Evolutionary conservation across 805 yeast genomes (phyloP), one percentile per base, ranked within the genome.

Genomic region (Candida stauntonica): DNA sequence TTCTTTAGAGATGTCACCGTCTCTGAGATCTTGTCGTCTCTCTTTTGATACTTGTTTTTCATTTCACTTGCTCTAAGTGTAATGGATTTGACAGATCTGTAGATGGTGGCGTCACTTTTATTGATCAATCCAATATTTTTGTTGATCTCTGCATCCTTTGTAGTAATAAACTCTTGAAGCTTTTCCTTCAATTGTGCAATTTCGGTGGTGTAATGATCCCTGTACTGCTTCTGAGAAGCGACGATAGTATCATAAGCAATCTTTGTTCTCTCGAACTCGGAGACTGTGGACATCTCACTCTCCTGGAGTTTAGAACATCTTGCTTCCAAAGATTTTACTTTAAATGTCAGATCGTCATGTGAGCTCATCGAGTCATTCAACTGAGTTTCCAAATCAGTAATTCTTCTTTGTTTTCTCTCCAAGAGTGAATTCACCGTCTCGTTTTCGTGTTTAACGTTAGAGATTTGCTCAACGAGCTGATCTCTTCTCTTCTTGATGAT

Each of bases 381-480:
- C 47, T 76, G 77, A 29, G 61, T 64, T 56, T 86, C 95, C 50
- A 85, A 61, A 47, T 82, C 91, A 21, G 64, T 52, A 18, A 84
- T 72, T 37, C 86, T 66, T 36, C 89, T 68, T 50, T 83, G 87
- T 51, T 84, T 83, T 36, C 94, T 66, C 45, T 73, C 76, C 42
- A 86, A 61, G 45, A 84, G 62, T 1, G 87, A 77, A 51, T 74
- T 80, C 30, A 82, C 67, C 65, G 81, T 81, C 46, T 84, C 88
- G 50, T 81, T 81, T 52, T 86, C 91, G 57, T 83, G 89, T 58
- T 81, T 81, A 27, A 83, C 66, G 46, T 79, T 79, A 21, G 86
- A 77, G 44, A 80, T 60, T 58, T 79, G 84, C 50, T 80, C 86
- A 26, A 77, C 69, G 37, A 73, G 63, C 39, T 71, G 64, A 48